Evolutionary conservation across 441 rosid species (phyloP).

Genomic region (Gossypium aridum): DNA sequence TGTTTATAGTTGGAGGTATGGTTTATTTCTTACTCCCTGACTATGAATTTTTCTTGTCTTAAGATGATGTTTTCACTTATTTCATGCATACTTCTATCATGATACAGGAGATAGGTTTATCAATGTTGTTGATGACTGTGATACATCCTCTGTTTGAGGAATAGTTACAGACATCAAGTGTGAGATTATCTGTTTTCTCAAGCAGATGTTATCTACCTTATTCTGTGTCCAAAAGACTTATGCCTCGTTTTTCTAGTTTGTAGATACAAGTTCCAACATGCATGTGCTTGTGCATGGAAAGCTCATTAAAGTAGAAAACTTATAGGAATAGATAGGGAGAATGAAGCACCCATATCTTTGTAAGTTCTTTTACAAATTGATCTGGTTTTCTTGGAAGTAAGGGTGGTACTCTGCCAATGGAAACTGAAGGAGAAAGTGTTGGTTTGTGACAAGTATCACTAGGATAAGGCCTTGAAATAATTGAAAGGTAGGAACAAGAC

Average conservation of each 20-base stretch:
- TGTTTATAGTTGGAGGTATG: constrained; percentile 95
- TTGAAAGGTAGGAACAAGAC: neutral
- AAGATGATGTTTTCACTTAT: neutral
- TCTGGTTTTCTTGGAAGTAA: neutral
- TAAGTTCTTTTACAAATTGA: neutral
- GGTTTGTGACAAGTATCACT: neutral
- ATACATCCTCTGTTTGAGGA: neutral
- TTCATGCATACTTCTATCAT: neutral
- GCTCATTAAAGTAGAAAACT: neutral
- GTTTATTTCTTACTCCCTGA: constrained; percentile 7
- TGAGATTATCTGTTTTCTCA: neutral
- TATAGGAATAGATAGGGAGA: neutral
- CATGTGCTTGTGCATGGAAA: neutral
- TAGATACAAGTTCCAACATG: neutral
- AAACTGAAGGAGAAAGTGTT: neutral
- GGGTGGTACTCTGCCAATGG: neutral
- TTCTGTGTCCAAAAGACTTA: neutral
- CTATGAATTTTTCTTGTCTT: neutral
- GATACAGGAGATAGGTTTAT: neutral
- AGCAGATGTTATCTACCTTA: neutral
- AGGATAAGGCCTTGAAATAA: neutral
- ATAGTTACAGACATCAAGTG: neutral
- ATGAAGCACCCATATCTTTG: neutral
- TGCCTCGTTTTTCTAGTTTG: neutral
- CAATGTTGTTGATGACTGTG: neutral